These are phyloP conservation scores for Tylopilus sp. DNA, from an alignment of 1,284 basidiomycete genomes.

Conservation along the genomic window DNA sequence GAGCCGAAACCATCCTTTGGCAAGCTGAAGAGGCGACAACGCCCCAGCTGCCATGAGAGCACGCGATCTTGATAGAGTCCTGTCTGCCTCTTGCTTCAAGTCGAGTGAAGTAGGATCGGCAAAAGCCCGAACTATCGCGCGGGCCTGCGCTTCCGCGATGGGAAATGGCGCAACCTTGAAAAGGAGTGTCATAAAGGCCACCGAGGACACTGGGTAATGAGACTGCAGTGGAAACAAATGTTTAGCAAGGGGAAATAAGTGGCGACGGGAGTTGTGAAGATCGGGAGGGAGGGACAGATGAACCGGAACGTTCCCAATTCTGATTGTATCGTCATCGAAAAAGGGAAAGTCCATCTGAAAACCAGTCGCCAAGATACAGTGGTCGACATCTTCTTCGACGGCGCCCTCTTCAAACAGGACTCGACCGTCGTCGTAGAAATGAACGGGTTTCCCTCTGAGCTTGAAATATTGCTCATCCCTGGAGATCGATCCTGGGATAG, in stretches of 20 bases:
- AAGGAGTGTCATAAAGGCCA: slow-evolving; percentile 67
- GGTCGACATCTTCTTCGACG: slow-evolving; percentile 52
- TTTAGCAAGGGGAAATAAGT: slow-evolving; percentile 62
- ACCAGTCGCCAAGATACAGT: slow-evolving; percentile 72
- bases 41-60: slow-evolving; percentile 36
- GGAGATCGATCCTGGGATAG: slow-evolving; percentile 41
- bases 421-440: slow-evolving; percentile 44
- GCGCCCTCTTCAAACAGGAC: slow-evolving; percentile 63
- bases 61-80: slow-evolving; percentile 49
- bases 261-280: slow-evolving; percentile 61
- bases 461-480: slow-evolving; percentile 41
- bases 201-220: slow-evolving; percentile 47
- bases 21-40: slow-evolving; percentile 40
- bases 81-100: slow-evolving; percentile 45
- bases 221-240: slow-evolving; percentile 52
- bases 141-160: slow-evolving; percentile 66
- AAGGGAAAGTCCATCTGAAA: slow-evolving; percentile 66
- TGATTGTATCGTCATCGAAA: slow-evolving; percentile 40
- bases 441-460: slow-evolving; percentile 43
- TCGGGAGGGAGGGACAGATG: slow-evolving; percentile 49
- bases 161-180: slow-evolving; percentile 61
- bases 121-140: slow-evolving; percentile 54
- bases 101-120: slow-evolving; percentile 51
- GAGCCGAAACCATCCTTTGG: slow-evolving; percentile 57
- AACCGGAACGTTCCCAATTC: slow-evolving; percentile 39